Base-by-base conservation (phyloP, 1,284 basidiomycete genomes). In the Trichosporon ovoides region DNA sequence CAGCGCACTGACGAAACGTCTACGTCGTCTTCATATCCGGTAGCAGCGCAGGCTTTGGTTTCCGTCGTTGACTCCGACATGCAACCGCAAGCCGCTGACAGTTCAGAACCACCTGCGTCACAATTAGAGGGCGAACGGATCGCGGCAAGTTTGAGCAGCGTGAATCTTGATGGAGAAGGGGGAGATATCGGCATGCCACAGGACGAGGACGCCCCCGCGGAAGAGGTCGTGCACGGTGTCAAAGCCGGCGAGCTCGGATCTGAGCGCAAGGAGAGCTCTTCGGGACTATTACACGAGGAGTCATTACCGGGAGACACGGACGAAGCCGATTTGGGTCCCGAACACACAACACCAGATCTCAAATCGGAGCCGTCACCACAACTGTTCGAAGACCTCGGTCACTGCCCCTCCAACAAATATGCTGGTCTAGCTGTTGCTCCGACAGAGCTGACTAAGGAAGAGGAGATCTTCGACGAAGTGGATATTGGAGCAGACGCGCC, bases 111-210 rank as follows among this genome's bases (percentile, higher is more conserved):
- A 7, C 22, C 43, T 31, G 43, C 43, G 43, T 48, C 43, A 28
- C 43, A 14, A 3, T 16, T 22, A 28, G 24, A 31, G 43, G 43
- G 14, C 16, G 43, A 13, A 9, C 16, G 28, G 22, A 28, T 48
- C 43, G 16, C 43, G 6, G 7, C 24, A 18, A 22, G 43, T 28
- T 24, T 48, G 43, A 48, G 43, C 43, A 24, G 22, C 9, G 43
- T 48, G 14, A 48, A 48, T 22, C 43, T 48, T 22, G 43, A 48
- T 28, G 28, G 22, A 48, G 18, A 48, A 31, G 43, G 28, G 24
- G 43, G 43, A 22, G 43, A 48, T 48, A 48, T 48, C 28, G 43
- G 22, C 43, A 48, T 48, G 43, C 16, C 43, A 5, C 43, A 48
- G 43, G 43, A 48, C 9, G 43, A 48, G 24, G 22, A 11, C 24